Percentiles rank a stretch among this genome's conserved stretches.
Evolutionary conservation across 2,329 filamentous ascomycete species (phyloP).

Genomic region (Simplicillium aogashimaense): DNA sequence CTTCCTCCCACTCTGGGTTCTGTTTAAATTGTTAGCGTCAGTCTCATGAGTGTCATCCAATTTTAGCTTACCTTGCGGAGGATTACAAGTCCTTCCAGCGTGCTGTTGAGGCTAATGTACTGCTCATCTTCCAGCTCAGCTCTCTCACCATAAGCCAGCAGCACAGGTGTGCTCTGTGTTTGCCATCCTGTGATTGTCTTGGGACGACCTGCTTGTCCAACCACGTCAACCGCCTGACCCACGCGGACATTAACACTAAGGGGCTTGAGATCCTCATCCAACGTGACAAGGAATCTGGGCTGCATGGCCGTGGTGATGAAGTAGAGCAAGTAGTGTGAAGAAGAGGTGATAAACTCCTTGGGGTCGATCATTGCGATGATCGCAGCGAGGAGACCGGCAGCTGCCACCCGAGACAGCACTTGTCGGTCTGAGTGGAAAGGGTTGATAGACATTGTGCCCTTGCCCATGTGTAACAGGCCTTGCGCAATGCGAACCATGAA

Average conservation of each 20-base stretch:
- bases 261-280: slow-evolving; percentile 90
- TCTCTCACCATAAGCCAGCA: slow-evolving; percentile 88
- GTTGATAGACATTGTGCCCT: slow-evolving; percentile 89
- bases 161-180: slow-evolving; percentile 96
- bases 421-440: slow-evolving; percentile 99
- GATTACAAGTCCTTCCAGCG: slow-evolving; percentile 89
- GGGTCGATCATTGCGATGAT: slow-evolving; percentile 91
- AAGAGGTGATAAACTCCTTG: slow-evolving; percentile 65
- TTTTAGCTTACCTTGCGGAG: slow-evolving; percentile 74
- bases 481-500: slow-evolving; percentile 99
- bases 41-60: no score
- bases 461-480: slow-evolving; percentile 96
- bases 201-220: slow-evolving; percentile 89
- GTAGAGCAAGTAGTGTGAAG: slow-evolving; percentile 87
- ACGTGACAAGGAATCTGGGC: slow-evolving; percentile 88
- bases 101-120: slow-evolving; percentile 86
- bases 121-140: slow-evolving; percentile 97
- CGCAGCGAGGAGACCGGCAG: slow-evolving; percentile 81
- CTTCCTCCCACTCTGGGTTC: slow-evolving; percentile 30
- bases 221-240: slow-evolving; percentile 95
- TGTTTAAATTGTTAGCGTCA: slow-evolving; percentile 12
- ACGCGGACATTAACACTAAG: slow-evolving; percentile 93
- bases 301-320: slow-evolving; percentile 96
- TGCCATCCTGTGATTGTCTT: slow-evolving; percentile 99
- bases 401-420: slow-evolving; percentile 83